These are phyloP conservation scores for Neolentinus lepideus DNA, from an alignment of 1,284 basidiomycete species.

Conservation along the genomic window DNA sequence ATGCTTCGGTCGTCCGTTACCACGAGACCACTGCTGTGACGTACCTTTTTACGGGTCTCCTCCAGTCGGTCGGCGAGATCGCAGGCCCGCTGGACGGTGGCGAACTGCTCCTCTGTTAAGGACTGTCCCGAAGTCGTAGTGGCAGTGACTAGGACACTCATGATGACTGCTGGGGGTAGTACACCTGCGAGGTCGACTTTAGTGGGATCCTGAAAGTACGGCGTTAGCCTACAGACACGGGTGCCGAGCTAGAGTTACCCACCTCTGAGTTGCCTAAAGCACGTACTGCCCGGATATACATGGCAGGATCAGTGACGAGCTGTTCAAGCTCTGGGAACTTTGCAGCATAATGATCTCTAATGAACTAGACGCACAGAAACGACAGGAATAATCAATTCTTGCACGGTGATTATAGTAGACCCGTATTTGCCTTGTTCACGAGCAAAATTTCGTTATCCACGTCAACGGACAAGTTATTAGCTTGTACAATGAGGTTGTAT, in stretches of 20 bases:
- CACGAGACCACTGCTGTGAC: conserved; percentile 6
- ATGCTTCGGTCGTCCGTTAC: not conserved
- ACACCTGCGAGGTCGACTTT: conserved; percentile 77
- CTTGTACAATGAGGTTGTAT: conserved; percentile 93
- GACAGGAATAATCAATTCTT: conserved; percentile 24
- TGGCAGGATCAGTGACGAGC: conserved; percentile 85
- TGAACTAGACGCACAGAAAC: conserved; percentile 55
- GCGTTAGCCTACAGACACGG: conserved; percentile 4
- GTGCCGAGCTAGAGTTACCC: conserved; percentile 9
- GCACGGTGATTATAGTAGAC: conserved; percentile 33
- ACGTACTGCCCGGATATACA: conserved; percentile 90
- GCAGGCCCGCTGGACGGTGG: conserved; percentile 78
- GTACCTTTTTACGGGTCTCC: conserved; percentile 78
- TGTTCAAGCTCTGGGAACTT: conserved; percentile 98
- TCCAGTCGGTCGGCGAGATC: conserved; percentile 85
- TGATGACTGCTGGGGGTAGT: conserved; percentile 87
- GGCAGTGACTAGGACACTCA: conserved; percentile 95
- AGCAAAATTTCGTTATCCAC: conserved; percentile 97
- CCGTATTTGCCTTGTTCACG: conserved; percentile 78
- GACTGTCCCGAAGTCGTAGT: conserved; percentile 82
- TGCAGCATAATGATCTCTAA: conserved; percentile 94
- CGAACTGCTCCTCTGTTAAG: conserved; percentile 71
- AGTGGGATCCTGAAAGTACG: conserved; percentile 58
- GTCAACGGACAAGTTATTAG: conserved; percentile 97
- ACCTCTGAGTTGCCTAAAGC: conserved; percentile 83